These are phyloP conservation scores for Mycena vitilis DNA, from an alignment of 768 basidiomycete species.

Conservation along the genomic window DNA sequence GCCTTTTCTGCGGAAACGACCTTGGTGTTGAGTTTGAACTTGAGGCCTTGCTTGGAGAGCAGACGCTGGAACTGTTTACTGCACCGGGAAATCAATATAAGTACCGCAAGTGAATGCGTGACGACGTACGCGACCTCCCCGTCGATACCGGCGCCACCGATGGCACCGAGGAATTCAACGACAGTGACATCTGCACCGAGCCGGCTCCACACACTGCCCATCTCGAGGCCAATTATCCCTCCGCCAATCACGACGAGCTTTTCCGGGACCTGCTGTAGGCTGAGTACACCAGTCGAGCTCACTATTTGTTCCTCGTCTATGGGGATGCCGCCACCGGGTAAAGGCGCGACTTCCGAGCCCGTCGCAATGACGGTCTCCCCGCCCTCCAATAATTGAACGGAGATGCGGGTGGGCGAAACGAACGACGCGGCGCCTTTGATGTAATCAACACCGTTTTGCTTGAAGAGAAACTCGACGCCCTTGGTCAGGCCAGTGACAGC, in stretches of 20 bases:
- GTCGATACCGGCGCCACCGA: slow-evolving; percentile 95
- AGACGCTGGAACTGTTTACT: slow-evolving; percentile 96
- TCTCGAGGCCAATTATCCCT: slow-evolving; percentile 96
- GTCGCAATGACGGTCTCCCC: slow-evolving; percentile 95
- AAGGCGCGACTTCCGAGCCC: slow-evolving; percentile 95
- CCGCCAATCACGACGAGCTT: slow-evolving; percentile 99
- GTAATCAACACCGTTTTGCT: slow-evolving; percentile 98
- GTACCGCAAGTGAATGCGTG: not conserved
- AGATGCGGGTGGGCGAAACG: slow-evolving; percentile 75
- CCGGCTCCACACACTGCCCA: slow-evolving; percentile 98
- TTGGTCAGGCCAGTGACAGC: slow-evolving; percentile 90
- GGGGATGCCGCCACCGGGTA: slow-evolving; percentile 90
- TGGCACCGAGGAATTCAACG: slow-evolving; percentile 92
- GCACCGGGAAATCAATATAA: slow-evolving; percentile 15
- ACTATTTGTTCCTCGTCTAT: slow-evolving; percentile 99
- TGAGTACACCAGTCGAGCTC: slow-evolving; percentile 92
- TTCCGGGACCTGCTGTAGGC: slow-evolving; percentile 89
- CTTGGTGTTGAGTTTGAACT: slow-evolving; percentile 98
- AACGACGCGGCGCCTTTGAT: slow-evolving; percentile 96
- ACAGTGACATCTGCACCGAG: slow-evolving; percentile 96
- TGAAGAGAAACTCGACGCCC: slow-evolving; percentile 93
- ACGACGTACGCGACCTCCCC: slow-evolving; percentile 88
- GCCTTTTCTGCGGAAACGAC: slow-evolving; percentile 89
- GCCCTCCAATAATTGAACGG: slow-evolving; percentile 85
- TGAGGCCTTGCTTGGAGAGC: slow-evolving; percentile 91